phyloP scores from a whole-genome alignment of 305 asterid species.

The Fraxinus nigra region DNA sequence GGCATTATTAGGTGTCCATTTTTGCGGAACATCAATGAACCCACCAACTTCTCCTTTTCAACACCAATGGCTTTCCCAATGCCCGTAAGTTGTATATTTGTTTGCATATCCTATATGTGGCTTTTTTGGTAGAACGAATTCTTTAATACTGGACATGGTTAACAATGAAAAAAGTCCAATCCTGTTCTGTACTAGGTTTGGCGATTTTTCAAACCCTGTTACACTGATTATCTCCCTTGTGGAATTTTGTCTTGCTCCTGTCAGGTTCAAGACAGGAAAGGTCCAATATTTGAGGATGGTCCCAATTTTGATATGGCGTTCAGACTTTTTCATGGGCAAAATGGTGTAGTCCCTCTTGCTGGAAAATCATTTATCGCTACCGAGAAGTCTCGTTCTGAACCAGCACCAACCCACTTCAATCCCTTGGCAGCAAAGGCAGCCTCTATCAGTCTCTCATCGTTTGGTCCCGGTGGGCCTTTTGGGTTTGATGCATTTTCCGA shows the following conservation, averaged over 20 bases:
- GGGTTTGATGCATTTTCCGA: conserved; percentile 78
- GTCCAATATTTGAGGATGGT: conserved; percentile 96
- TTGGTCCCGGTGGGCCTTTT: conserved; percentile 83
- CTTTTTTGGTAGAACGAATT: not conserved
- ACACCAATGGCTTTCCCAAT: conserved; percentile 48
- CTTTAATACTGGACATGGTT: not conserved
- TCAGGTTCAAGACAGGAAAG: conserved; percentile 59
- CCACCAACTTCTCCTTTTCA: conserved; percentile 82
- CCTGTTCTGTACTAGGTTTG: not conserved
- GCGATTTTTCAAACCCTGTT: not conserved
- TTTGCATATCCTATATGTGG: not conserved
- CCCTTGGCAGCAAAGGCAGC: conserved; percentile 96
- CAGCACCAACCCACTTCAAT: conserved; percentile 60
- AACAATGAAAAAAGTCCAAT: conserved; percentile 7
- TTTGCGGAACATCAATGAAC: conserved; percentile 85
- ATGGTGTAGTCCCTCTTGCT: conserved; percentile 85
- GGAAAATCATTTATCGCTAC: conserved; percentile 41
- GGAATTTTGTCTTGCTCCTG: conserved; percentile 11
- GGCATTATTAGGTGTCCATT: conserved; percentile 79
- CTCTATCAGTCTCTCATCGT: conserved; percentile 78
- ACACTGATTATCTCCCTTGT: not conserved
- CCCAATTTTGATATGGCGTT: conserved; percentile 89
- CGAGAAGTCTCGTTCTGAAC: conserved; percentile 44
- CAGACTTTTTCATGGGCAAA: conserved; percentile 89
- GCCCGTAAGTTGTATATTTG: conserved; percentile 48